Evolutionary conservation across 2,329 filamentous ascomycete genomes (phyloP).

Genomic region (Nothomitra cinnamomea): DNA sequence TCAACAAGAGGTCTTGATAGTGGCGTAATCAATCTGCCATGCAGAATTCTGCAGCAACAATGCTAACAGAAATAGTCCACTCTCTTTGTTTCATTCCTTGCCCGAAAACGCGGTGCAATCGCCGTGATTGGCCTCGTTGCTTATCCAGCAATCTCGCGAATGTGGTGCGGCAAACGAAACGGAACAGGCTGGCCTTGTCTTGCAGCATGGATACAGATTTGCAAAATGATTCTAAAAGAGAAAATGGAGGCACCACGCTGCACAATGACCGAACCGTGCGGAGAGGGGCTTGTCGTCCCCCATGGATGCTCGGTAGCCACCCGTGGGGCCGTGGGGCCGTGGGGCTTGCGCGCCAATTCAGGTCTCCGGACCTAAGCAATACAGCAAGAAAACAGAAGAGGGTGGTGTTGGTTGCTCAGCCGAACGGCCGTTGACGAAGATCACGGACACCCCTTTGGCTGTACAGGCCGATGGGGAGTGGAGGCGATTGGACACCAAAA

Average conservation of each 20-base stretch:
- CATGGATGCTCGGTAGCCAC: background rate
- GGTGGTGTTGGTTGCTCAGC: background rate
- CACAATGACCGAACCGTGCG: slow-evolving; percentile 3
- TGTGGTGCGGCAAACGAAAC: background rate
- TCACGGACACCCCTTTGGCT: background rate
- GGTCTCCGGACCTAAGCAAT: background rate
- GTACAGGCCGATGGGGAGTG: background rate
- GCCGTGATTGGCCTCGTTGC: background rate
- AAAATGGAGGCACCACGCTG: background rate
- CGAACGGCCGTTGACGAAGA: background rate
- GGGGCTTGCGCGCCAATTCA: background rate
- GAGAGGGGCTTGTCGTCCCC: background rate
- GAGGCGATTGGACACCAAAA: background rate
- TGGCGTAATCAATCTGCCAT: no score
- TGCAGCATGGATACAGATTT: background rate
- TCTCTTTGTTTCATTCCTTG: no score
- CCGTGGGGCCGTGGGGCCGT: background rate
- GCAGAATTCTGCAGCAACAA: no score
- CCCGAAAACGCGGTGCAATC: no score
- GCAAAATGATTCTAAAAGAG: background rate
- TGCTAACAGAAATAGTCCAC: no score
- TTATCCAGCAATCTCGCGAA: background rate
- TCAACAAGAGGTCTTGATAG: no score
- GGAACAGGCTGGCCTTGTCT: background rate
- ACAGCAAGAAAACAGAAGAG: background rate